Evolutionary conservation across 129 eudicot genomes (phyloP).

Genomic region (Flaveria robusta): DNA sequence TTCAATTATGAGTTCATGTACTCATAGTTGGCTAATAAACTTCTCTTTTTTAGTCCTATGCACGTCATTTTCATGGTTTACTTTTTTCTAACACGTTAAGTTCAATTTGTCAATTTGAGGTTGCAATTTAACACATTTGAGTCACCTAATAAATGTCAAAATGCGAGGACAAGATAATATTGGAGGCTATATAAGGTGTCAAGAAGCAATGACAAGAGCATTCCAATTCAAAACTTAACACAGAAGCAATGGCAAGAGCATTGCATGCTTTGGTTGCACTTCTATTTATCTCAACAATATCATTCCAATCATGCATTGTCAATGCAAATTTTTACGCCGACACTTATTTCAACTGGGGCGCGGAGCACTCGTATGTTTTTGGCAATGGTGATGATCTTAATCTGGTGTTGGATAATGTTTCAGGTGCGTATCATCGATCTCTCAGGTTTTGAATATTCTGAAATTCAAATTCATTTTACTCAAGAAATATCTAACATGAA

Average conservation of each 20-base stretch:
- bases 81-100: not conserved
- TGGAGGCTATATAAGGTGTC: constrained; percentile 26
- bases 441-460: not conserved
- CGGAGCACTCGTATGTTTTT: constrained; percentile 36
- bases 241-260: not conserved
- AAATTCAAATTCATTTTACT: constrained; percentile 5
- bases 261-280: constrained; percentile 28
- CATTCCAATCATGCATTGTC: constrained; percentile 38
- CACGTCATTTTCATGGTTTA: constrained; percentile 18
- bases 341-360: constrained; percentile 52
- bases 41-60: constrained; percentile 14
- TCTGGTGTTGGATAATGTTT: constrained; percentile 48
- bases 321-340: constrained; percentile 33
- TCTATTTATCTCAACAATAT: constrained; percentile 31
- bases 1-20: not conserved
- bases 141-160: not conserved
- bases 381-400: constrained; percentile 45
- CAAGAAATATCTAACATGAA: not conserved
- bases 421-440: constrained; percentile 37
- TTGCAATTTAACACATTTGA: not conserved
- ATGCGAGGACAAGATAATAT: not conserved
- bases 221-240: constrained; percentile 1
- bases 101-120: not conserved
- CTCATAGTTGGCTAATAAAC: constrained; percentile 28
- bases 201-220: constrained; percentile 17